These are phyloP conservation scores for Porodaedalea pini DNA, from an alignment of 1,284 basidiomycete genomes.

Conservation along the genomic window DNA sequence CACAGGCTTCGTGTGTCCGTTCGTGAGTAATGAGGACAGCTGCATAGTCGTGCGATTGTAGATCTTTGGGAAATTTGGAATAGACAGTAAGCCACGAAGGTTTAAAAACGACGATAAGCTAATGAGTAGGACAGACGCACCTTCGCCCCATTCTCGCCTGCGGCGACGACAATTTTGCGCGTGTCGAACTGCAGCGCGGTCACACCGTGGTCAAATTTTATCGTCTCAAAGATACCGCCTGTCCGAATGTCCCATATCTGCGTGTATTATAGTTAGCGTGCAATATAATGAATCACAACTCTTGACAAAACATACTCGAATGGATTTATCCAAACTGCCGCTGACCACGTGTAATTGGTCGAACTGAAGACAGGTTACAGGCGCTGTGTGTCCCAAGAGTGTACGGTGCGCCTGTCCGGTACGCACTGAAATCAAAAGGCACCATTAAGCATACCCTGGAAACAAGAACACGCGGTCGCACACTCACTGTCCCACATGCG, in stretches of 20 bases:
- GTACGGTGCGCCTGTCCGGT: constrained; percentile 97
- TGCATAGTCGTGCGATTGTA: constrained; percentile 96
- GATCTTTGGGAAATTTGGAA: constrained; percentile 47
- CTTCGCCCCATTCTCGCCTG: constrained; percentile 91
- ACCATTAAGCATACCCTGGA: constrained; percentile 13
- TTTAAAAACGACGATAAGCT: background rate
- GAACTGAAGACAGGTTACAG: constrained; percentile 94
- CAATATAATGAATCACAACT: background rate
- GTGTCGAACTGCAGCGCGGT: constrained; percentile 94
- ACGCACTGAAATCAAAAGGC: constrained; percentile 62
- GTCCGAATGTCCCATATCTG: constrained; percentile 97
- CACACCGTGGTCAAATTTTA: constrained; percentile 89
- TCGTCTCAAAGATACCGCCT: constrained; percentile 83
- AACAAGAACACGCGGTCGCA: background rate
- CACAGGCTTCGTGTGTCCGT: constrained; percentile 91
- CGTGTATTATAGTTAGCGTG: background rate
- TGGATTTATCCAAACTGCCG: constrained; percentile 91
- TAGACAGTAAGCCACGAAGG: background rate
- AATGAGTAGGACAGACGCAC: constrained; percentile 39
- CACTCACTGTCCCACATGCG: constrained; percentile 98
- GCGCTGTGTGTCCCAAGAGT: constrained; percentile 88
- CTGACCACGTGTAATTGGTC: constrained; percentile 93
- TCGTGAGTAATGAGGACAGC: constrained; percentile 78
- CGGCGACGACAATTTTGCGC: constrained; percentile 90
- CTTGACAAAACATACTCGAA: constrained; percentile 56